Conservation (phyloP, 2,329 filamentous ascomycete species). For the Hypoxylon rubiginosum region DNA sequence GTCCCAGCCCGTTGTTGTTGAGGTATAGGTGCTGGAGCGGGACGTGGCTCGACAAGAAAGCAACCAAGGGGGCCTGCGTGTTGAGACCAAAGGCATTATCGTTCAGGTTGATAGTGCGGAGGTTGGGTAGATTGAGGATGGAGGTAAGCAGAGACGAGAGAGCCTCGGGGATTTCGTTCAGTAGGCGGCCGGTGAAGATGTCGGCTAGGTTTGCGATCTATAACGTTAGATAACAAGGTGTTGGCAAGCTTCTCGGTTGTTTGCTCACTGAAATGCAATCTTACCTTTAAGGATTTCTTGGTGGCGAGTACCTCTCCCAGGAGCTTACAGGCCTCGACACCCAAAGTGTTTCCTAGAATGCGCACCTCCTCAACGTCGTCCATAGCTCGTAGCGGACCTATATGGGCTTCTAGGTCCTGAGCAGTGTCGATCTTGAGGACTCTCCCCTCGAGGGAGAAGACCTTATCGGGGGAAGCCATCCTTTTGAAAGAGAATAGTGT, state of each 20-base stretch:
- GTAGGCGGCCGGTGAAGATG: conserved; percentile 95
- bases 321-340: conserved; percentile 86
- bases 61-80: conserved; percentile 91
- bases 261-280: conserved; percentile 27
- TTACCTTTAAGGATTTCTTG: conserved; percentile 84
- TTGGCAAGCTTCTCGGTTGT: conserved; percentile 14
- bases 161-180: conserved; percentile 93
- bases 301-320: conserved; percentile 86
- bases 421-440: conserved; percentile 92
- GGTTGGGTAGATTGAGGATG: conserved; percentile 85
- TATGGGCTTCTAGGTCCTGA: conserved; percentile 86
- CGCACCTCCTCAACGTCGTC: conserved; percentile 85
- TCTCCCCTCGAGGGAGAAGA: conserved; percentile 93
- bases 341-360: conserved; percentile 91
- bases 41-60: conserved; percentile 88
- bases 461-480: conserved; percentile 69
- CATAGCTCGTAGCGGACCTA: conserved; percentile 79
- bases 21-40: conserved; percentile 94
- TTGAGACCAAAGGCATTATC: conserved; percentile 99
- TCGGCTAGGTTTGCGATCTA: conserved; percentile 91
- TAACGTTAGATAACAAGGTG: conserved; percentile 4
- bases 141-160: conserved; percentile 87
- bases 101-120: conserved; percentile 94
- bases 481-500: conserved; percentile 37
- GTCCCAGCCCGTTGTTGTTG: conserved; percentile 98